Base-by-base conservation (phyloP, 768 basidiomycete genomes). In the Brasilioporus rufonigricans region DNA sequence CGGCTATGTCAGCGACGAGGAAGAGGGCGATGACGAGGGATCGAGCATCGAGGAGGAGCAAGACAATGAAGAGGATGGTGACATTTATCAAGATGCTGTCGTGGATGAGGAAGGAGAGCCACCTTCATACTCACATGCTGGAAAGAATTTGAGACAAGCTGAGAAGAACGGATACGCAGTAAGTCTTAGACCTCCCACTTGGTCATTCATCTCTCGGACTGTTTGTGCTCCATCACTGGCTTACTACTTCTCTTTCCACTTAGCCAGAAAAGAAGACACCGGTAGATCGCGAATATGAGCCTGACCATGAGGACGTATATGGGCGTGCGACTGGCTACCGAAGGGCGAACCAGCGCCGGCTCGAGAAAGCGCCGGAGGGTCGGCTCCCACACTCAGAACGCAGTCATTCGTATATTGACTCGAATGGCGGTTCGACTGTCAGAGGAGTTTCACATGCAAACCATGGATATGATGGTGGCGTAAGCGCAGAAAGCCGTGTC, bases 1-100 rank as follows among this genome's bases (percentile, higher is more conserved):
- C 1, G 96, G 96, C 33, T 98, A 94, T 72, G 74, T 80, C n/a
- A 87, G 86, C 55, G 93, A 91, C 48, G 91, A 92, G 5, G 85
- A 84, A 13, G 66, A 69, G 26, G 59, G 58, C 8, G 84, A 79
- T 1, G 86, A 86, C 4, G 86, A 85, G 51, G 83, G 83, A 26
- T 82, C 80, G 14, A 83, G 82, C 50, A 72, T 81, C 32, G 56
- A 71, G 56, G 63, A 56, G 18, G 66, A 72, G 12, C 74, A 76
- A 7, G 78, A 76, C 7, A 83, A 82, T 13, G 80, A 76, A 0
- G 76, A 77, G 2, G 84, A 83, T 19, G 80, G 75, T 1, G 77
- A 77, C n/a, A 71, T 74, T 29, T 76, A 77, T 31, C 73, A 74
- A 48, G 74, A 69, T 11, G 75, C 66, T 27, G 65, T 65, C 16